Base-by-base conservation (phyloP, 208 protist species). In the Lotmaria passim region DNA sequence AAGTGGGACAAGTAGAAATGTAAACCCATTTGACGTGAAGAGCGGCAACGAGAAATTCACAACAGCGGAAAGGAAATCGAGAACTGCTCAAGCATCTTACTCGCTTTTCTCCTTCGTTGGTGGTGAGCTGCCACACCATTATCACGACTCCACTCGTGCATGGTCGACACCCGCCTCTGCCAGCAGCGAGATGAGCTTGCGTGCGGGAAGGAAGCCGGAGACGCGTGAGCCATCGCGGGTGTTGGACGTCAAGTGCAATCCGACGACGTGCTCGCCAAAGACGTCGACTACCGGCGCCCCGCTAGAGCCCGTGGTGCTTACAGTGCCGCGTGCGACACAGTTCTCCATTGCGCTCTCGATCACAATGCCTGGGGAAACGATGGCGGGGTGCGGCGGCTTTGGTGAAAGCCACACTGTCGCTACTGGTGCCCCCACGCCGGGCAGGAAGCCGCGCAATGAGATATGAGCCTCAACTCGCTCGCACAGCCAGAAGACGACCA, bases 231-330 rank as follows among this genome's bases (percentile, higher is more conserved):
- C 91, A 33, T 92, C 75, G 6, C 77, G 73, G 24, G 84, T 96
- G 67, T 96, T 93, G 31, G 88, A 93, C 4, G 83, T 90, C 24
- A 96, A 73, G 57, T 96, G 91, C 26, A 96, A 75, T 3, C 91
- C 91, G 8, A 96, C 91, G 21, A 96, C 66, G 62, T 87, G 78
- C 28, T 86, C 87, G 15, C 91, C 91, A 68, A 82, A 91, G 63
- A 85, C 72, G 63, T 96, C 91, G 23, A 94, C 78, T 6, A 96
- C 86, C 11, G 91, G 91, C 24, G 88, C 91, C 0, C 91, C 91
- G 53, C 91, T 96, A 21, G 86, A 91, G 38, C 91, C 91, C 6
- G 79, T 88, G 19, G 81, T 94, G 62, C 85, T 94, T 3, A 96
- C 91, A 0, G 86, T 94, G 23, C 91, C 91, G 4, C 78, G 78